Conservation (phyloP, 805 yeast species). For the Ogataea haglerorum region DNA sequence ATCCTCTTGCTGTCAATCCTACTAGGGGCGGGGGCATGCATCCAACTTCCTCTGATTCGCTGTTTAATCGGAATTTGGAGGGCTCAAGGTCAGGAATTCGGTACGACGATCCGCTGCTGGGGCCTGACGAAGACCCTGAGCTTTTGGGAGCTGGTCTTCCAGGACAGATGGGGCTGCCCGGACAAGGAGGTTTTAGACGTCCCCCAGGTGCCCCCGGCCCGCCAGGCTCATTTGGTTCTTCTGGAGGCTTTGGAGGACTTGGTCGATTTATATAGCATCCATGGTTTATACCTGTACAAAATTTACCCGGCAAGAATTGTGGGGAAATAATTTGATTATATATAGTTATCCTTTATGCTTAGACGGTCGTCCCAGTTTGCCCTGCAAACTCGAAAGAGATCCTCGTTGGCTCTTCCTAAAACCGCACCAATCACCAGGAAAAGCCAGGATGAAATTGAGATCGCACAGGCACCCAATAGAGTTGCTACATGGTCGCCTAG, state of each 20-base stretch:
- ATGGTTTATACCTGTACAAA: not conserved
- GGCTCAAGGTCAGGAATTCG: slow-evolving; percentile 47
- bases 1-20: slow-evolving; percentile 32
- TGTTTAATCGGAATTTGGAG: slow-evolving; percentile 33
- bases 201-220: slow-evolving; percentile 12
- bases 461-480: slow-evolving; percentile 73
- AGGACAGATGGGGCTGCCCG: slow-evolving; percentile 32
- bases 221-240: slow-evolving; percentile 10
- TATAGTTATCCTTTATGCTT: not conserved
- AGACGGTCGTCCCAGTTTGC: not conserved
- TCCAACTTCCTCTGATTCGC: slow-evolving; percentile 49
- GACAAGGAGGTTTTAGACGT: slow-evolving; percentile 15
- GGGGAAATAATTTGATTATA: slow-evolving; percentile 1
- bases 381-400: not conserved
- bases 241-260: slow-evolving; percentile 9
- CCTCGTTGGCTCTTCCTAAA: slow-evolving; percentile 9
- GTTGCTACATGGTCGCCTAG: slow-evolving; percentile 65
- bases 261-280: slow-evolving; percentile 3
- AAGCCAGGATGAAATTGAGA: slow-evolving; percentile 11
- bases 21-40: slow-evolving; percentile 49
- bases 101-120: slow-evolving; percentile 49
- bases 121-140: slow-evolving; percentile 42
- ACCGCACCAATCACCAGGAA: slow-evolving; percentile 13
- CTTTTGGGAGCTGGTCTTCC: slow-evolving; percentile 46
- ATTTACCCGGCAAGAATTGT: slow-evolving; percentile 10